phyloP scores from a whole-genome alignment of 2,329 filamentous ascomycete species.

The Curvularia eragrostidis region DNA sequence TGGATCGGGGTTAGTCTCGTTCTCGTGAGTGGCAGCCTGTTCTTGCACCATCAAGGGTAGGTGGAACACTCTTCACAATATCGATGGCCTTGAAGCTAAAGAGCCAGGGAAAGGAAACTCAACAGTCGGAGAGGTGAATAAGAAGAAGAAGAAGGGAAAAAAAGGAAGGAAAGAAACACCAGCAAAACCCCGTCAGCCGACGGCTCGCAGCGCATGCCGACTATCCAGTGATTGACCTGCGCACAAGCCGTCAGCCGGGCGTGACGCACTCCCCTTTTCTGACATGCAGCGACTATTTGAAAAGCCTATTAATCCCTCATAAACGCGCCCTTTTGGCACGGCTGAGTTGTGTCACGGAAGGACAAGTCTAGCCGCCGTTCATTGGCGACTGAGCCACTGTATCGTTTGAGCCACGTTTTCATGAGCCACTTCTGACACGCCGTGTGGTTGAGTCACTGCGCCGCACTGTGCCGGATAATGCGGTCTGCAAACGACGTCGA shows the following conservation, averaged over 20 bases:
- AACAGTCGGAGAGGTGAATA: background rate
- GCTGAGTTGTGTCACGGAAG: slow-evolving; percentile 2
- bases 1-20: background rate
- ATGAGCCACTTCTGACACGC: slow-evolving; percentile 14
- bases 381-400: slow-evolving; percentile 19
- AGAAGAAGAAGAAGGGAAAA: slow-evolving; percentile 4
- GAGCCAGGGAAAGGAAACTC: background rate
- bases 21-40: background rate
- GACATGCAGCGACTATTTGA: slow-evolving; percentile 6
- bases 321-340: background rate
- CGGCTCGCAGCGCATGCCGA: slow-evolving; percentile 7
- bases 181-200: slow-evolving; percentile 7
- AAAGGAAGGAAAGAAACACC: slow-evolving; percentile 6
- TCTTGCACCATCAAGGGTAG: background rate
- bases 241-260: slow-evolving; percentile 18
- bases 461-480: slow-evolving; percentile 12
- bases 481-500: slow-evolving; percentile 4
- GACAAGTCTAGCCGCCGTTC: background rate
- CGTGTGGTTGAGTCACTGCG: slow-evolving; percentile 22
- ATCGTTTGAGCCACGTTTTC: slow-evolving; percentile 11
- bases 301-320: slow-evolving; percentile 2
- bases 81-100: too few relatives aligned
- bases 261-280: slow-evolving; percentile 19
- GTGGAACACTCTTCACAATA: background rate
- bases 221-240: slow-evolving; percentile 11